Evolutionary conservation across 306 rosid genomes (phyloP), one percentile per base, ranked within the genome.

Genomic region (Begonia peltatifolia): DNA sequence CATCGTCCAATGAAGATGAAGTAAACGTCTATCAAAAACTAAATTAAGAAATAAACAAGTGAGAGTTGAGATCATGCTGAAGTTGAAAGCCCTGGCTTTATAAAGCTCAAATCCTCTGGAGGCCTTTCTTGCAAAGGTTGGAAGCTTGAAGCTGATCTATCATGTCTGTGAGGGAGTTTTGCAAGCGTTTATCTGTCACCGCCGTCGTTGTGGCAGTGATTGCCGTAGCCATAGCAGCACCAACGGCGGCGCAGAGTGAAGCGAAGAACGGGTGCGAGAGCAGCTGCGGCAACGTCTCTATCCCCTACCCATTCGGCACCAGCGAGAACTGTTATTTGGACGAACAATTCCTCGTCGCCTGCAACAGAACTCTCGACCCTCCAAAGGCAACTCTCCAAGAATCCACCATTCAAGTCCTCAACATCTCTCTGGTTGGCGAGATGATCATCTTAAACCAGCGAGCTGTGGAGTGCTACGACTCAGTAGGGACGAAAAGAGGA

Each of bases 361-460:
- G 48, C 48, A n/a, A 44, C 48, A 44, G n/a, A 10, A 44, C 48
- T n/a, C 14, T n/a, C 14, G 48, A 44, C 14, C 48, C 48, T n/a
- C 48, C 48, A 44, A 44, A 4, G 14, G 48, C 48, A 12, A 44
- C 12, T 11, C 48, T 44, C 12, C 6, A 1, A 3, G 11, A 11
- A 0, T 10, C 14, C 12, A 44, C 48, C 12, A 10, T 10, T n/a
- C 6, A 0, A 1, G 63, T 76, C 16, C 13, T 17, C 20, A 13
- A 56, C 52, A 71, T 76, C 25, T 57, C 58, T 6, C 1, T 54
- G 1, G 35, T 15, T 16, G 67, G 72, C 1, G 63, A 74, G 54
- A 0, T 76, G 20, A 7, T 6, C 38, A 5, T 30, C 38, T 30
- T 30, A 30, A 30, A 30, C 38, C 38, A 6, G 38, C 38, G 8